phyloP scores from a whole-genome alignment of 202 grass and related monocot species.

The Setaria viridis region DNA sequence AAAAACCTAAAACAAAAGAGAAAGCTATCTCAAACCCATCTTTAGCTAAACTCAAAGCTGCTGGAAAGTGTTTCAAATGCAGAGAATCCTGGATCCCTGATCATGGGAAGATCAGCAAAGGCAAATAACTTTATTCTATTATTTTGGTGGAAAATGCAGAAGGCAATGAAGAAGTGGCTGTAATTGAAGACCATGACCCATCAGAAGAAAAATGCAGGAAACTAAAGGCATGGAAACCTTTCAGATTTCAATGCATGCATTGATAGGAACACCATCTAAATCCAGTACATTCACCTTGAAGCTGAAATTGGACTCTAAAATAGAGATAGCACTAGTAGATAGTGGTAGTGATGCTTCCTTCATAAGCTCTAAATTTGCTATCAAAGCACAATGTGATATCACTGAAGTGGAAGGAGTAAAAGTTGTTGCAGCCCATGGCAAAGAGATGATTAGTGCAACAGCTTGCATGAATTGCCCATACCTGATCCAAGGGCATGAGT shows the following conservation, averaged over 20 bases:
- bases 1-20: no score
- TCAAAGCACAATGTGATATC: not conserved
- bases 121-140: not conserved
- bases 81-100: not conserved
- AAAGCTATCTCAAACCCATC: no score
- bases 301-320: no score
- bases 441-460: rapidly evolving
- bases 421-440: not conserved
- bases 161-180: not conserved
- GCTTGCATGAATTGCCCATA: not conserved
- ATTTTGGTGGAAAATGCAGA: not conserved
- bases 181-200: not conserved
- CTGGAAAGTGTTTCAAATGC: not conserved
- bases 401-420: no score
- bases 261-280: no score
- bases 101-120: rapidly evolving
- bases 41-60: not conserved
- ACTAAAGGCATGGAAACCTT: not conserved
- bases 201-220: no score
- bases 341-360: not conserved
- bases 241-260: not conserved
- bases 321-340: no score
- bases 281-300: no score
- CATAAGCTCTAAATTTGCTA: not conserved
- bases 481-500: not conserved